Evolutionary conservation across 2,329 filamentous ascomycete species (phyloP), one percentile per base, ranked within the genome.

Genomic region (Penicillium sp.): DNA sequence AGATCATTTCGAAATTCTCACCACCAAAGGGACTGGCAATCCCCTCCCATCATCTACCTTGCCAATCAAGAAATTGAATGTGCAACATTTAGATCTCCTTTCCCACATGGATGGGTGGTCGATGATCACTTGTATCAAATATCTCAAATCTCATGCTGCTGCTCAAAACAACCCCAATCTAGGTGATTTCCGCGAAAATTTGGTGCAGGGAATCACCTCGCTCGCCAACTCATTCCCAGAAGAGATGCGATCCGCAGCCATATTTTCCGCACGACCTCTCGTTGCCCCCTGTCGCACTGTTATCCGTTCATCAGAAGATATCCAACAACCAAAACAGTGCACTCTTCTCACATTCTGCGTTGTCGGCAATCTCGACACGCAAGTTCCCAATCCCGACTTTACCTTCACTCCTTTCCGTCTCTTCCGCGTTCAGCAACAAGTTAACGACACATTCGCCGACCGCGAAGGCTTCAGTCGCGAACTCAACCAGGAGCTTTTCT

Each of bases 401-500:
- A 77, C 81, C 51, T 87, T 88, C 59, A 77, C 82, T 1, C 86
- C 87, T 0, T 73, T 89, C 26, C 81, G 75, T 40, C 85, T 90
- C 60, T 89, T 90, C 75, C 85, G 83, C 60, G 77, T 82, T 7
- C 85, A 87, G 54, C 88, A 90, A 69, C 81, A 87, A 57, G 79
- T 84, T 0, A 82, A 86, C 61, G 76, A 79, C 24, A 79, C 78
- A 55, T 77, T 80, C 28, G 73, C 78, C 0, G 82, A 85, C 59
- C 80, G 85, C 40, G 78, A 83, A 4, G 80, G 79, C 2, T 90
- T 90, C 62, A 79, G 81, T 1, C 80, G 83, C 52, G 79, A 80
- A 28, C 78, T 87, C 2, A 82, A 86, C 63, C 80, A 83, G 56
- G 87, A 89, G 57, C 80, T 89, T 53, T 80, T 80, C 13, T 80